These are phyloP conservation scores for Hydnomerulius pinastri DNA, from an alignment of 768 basidiomycete genomes.

Conservation along the genomic window DNA sequence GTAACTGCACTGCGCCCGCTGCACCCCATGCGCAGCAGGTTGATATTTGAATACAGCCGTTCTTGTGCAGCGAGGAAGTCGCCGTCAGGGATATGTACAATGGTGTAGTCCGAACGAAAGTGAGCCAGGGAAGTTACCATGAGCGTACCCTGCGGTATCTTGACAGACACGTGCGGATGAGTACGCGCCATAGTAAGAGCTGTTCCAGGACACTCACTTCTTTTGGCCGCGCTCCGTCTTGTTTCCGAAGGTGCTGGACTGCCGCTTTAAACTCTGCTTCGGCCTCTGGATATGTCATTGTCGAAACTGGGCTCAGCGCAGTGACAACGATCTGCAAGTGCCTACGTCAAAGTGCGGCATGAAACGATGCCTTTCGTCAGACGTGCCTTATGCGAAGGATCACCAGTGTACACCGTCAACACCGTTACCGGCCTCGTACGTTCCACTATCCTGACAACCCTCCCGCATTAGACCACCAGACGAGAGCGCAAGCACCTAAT, in stretches of 20 bases:
- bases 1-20: constrained; percentile 78
- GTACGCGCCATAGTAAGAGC: constrained; percentile 1
- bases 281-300: constrained; percentile 45
- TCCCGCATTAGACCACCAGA: neutral
- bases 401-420: constrained; percentile 77
- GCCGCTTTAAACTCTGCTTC: constrained; percentile 61
- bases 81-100: constrained; percentile 72
- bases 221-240: constrained; percentile 72
- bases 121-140: constrained; percentile 85
- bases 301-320: constrained; percentile 48
- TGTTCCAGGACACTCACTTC: constrained; percentile 40
- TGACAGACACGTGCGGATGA: constrained; percentile 6
- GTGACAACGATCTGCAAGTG: constrained; percentile 57
- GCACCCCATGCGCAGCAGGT: constrained; percentile 82
- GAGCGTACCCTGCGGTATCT: constrained; percentile 68
- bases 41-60: constrained; percentile 79
- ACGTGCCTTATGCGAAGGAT: constrained; percentile 63
- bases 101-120: constrained; percentile 86
- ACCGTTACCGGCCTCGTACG: constrained; percentile 59
- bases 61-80: constrained; percentile 63
- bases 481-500: neutral
- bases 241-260: constrained; percentile 58
- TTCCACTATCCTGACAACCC: constrained; percentile 59
- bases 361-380: neutral
- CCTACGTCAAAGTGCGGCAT: constrained; percentile 12